These are phyloP conservation scores for Typha latifolia DNA, from an alignment of 176 grass and related monocot species.

Conservation along the genomic window DNA sequence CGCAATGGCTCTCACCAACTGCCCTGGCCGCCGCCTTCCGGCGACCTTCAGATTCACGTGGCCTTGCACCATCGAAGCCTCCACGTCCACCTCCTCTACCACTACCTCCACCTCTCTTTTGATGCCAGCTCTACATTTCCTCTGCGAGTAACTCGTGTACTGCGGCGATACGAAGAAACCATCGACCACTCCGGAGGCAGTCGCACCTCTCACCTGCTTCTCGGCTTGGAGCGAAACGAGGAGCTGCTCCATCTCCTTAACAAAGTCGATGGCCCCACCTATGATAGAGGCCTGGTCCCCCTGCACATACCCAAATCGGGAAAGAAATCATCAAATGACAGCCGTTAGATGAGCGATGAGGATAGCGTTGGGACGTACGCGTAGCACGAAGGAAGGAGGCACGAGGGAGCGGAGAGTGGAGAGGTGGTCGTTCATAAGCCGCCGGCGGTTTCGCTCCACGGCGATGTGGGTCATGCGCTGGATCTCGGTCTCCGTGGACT, in stretches of 20 bases:
- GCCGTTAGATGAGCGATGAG: background rate
- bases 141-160: constrained; percentile 57
- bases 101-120: constrained; percentile 35
- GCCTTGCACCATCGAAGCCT: constrained; percentile 43
- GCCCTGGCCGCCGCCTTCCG: constrained; percentile 36
- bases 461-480: constrained; percentile 95
- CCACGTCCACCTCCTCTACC: constrained; percentile 19
- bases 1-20: constrained; percentile 41
- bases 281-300: constrained; percentile 94
- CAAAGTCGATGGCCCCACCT: constrained; percentile 81
- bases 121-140: constrained; percentile 17
- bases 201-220: constrained; percentile 15
- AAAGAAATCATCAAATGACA: background rate
- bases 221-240: constrained; percentile 56
- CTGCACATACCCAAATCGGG: constrained; percentile 17
- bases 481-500: constrained; percentile 68
- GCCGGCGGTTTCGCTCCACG: constrained; percentile 90
- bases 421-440: constrained; percentile 95
- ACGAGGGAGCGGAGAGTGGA: constrained; percentile 67
- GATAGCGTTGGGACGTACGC: constrained; percentile 29
- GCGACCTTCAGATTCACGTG: constrained; percentile 77
- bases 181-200: constrained; percentile 21
- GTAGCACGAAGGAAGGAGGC: constrained; percentile 60
- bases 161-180: constrained; percentile 83
- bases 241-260: constrained; percentile 90